Conservation (phyloP, 2,329 filamentous ascomycete genomes). For the Diaporthe citri region DNA sequence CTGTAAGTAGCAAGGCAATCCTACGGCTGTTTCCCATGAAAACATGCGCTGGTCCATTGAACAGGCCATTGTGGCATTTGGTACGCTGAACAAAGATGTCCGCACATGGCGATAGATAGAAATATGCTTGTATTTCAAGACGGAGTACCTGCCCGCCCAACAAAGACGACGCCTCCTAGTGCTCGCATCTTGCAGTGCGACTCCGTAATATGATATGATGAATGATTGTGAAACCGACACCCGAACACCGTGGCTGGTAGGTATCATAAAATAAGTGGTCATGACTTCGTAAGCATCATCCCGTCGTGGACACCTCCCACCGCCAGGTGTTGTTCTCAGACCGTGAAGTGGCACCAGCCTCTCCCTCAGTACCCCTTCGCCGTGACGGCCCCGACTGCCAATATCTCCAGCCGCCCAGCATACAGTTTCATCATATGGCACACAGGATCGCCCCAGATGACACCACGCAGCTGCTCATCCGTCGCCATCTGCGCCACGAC, state of each 20-base stretch:
- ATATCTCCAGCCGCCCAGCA: conserved; percentile 74
- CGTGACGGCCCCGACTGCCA: conserved; percentile 78
- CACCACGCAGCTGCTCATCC: conserved; percentile 75
- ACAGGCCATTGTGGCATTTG: too few species aligned
- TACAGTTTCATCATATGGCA: conserved; percentile 87
- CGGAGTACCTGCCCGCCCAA: neutral
- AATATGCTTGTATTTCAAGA: neutral
- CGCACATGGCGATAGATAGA: neutral
- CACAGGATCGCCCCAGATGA: conserved; percentile 86
- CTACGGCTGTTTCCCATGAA: neutral
- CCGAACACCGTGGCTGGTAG: conserved; percentile 16
- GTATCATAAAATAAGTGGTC: conserved; percentile 31
- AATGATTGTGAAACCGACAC: neutral
- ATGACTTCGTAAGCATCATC: conserved; percentile 27
- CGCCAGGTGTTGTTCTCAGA: neutral
- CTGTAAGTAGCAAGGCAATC: neutral
- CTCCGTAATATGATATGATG: neutral
- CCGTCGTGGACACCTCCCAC: neutral
- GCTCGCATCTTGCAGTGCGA: neutral
- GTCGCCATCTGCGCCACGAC: conserved; percentile 77
- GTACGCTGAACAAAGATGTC: neutral
- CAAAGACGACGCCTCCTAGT: conserved; percentile 4
- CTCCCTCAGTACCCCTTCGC: conserved; percentile 46
- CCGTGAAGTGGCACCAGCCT: neutral
- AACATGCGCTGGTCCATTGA: neutral